Percentiles rank a stretch among this genome's conserved stretches.
These are phyloP conservation scores for Catharanthus roseus DNA, from an alignment of 257 asterid species.

Conservation along the genomic window DNA sequence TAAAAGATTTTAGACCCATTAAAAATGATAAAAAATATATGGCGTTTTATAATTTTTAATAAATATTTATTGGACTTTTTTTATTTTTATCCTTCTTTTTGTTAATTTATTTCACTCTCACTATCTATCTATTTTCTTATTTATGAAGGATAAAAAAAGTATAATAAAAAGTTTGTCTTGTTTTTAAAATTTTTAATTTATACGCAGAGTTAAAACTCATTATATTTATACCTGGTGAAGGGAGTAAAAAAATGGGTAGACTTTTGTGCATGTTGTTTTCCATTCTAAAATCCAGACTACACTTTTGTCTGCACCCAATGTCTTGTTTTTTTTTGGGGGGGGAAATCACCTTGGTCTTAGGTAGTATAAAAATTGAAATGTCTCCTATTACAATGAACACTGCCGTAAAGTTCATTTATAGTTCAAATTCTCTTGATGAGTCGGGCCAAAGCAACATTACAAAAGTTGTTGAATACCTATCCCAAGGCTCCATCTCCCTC, in stretches of 20 bases:
- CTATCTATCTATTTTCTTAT: too few relatives aligned
- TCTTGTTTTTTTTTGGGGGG: background rate
- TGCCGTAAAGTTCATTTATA: background rate
- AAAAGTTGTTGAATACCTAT: slow-evolving; percentile 14
- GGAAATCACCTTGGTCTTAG: too few relatives aligned
- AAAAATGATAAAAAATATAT: too few relatives aligned
- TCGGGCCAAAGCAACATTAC: background rate
- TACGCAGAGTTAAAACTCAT: too few relatives aligned
- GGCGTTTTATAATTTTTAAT: too few relatives aligned
- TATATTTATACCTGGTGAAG: background rate
- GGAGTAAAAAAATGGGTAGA: background rate
- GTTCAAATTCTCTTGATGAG: background rate
- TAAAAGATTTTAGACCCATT: too few relatives aligned
- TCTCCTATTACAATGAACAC: background rate
- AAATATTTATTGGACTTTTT: too few relatives aligned
- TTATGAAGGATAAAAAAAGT: too few relatives aligned
- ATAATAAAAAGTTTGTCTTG: too few relatives aligned
- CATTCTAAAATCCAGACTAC: background rate
- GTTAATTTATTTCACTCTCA: too few relatives aligned
- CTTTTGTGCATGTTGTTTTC: background rate
- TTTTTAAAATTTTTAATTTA: too few relatives aligned
- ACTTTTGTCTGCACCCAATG: slow-evolving; percentile 6
- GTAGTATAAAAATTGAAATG: background rate
- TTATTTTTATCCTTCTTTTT: too few relatives aligned
- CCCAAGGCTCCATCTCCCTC: slow-evolving; percentile 15